Percentiles rank a stretch among this genome's conserved stretches.
Evolutionary conservation across 2,329 filamentous ascomycete genomes (phyloP).

Genomic region (Venturiaceae sp.): DNA sequence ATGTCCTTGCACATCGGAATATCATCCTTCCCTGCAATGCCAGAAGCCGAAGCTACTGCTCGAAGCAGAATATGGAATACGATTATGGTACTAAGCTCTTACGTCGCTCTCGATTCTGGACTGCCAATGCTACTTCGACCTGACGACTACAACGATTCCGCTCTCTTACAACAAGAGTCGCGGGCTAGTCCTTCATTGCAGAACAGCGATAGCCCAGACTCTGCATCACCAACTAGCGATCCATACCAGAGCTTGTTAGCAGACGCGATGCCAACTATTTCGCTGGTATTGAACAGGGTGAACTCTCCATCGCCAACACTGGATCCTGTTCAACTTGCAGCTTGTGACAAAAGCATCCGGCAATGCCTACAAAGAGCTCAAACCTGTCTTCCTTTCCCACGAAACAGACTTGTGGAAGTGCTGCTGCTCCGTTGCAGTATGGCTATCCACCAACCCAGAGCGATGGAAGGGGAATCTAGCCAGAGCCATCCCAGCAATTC

Average conservation of each 20-base stretch:
- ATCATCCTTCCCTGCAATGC: not conserved
- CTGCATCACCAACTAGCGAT: not conserved
- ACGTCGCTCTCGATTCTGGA: constrained; percentile 3
- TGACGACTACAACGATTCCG: not conserved
- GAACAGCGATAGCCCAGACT: not conserved
- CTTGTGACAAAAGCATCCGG: constrained; percentile 3
- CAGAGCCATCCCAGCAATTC: not conserved
- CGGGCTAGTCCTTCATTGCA: not conserved
- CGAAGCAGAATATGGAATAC: constrained; percentile 6
- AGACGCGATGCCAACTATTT: not conserved
- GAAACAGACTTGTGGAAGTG: not conserved
- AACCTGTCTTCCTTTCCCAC: not conserved
- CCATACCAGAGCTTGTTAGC: not conserved
- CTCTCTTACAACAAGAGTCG: not conserved
- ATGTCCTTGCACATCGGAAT: constrained; percentile 4
- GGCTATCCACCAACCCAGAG: constrained; percentile 1
- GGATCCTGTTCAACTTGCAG: not conserved
- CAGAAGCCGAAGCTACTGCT: not conserved
- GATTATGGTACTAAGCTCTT: constrained; percentile 2
- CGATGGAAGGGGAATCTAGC: not conserved
- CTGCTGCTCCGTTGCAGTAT: constrained; percentile 1
- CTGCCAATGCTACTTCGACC: constrained; percentile 2
- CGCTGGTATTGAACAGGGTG: not conserved
- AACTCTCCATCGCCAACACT: constrained; percentile 4
- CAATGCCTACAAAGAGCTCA: not conserved